Percentiles rank a stretch among this genome's conserved stretches.
phyloP scores from a whole-genome alignment of 1,284 basidiomycete species.

The Leccinum fuscescens region DNA sequence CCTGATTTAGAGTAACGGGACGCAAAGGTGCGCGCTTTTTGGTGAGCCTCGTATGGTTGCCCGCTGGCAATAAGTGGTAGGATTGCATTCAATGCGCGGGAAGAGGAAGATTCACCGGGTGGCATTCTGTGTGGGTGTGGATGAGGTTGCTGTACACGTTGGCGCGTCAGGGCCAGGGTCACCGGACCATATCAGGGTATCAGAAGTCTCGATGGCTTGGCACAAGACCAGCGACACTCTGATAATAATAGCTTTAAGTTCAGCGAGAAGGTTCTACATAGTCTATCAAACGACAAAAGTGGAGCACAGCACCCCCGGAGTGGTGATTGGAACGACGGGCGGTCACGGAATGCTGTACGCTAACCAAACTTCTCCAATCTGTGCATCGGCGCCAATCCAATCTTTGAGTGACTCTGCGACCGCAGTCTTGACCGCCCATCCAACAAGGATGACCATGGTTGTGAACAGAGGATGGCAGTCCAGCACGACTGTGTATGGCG shows the following conservation, averaged over 20 bases:
- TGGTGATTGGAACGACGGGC: background rate
- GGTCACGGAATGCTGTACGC: conserved; percentile 73
- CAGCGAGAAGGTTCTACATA: background rate
- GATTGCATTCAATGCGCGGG: conserved; percentile 71
- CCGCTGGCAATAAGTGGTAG: conserved; percentile 68
- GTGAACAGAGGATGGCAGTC: conserved; percentile 77
- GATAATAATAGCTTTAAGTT: background rate
- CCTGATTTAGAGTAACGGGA: conserved; percentile 79
- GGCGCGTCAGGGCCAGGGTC: background rate
- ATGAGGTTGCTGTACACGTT: conserved; percentile 1
- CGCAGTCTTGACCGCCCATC: conserved; percentile 73
- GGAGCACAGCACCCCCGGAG: background rate
- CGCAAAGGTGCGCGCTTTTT: conserved; percentile 92
- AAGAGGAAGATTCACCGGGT: conserved; percentile 42
- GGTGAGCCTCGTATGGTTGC: conserved; percentile 87
- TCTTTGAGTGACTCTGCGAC: conserved; percentile 58
- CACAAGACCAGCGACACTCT: conserved; percentile 12
- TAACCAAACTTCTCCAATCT: conserved; percentile 60
- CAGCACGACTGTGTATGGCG: conserved; percentile 57
- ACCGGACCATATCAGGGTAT: conserved; percentile 13
- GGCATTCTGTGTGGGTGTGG: conserved; percentile 25
- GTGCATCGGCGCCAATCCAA: conserved; percentile 59
- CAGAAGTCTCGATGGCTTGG: conserved; percentile 18
- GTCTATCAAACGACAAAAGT: background rate
- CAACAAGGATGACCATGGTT: conserved; percentile 71